Base-by-base conservation (phyloP, 768 basidiomycete genomes). In the Mrakia blollopis region DNA sequence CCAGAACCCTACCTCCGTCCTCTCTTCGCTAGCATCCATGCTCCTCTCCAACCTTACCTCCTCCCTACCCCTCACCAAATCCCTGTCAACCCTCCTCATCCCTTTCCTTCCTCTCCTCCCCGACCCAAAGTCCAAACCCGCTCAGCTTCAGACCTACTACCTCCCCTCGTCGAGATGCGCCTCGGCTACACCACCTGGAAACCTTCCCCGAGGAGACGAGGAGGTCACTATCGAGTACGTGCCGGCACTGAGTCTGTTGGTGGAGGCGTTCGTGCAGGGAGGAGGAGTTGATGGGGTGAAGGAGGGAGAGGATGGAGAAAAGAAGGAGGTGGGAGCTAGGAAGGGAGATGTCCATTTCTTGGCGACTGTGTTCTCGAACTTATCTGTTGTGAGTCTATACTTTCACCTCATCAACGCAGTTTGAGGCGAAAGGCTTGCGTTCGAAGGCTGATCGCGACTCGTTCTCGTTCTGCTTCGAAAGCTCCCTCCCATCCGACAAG, bases 11-110 rank as follows among this genome's bases (percentile, higher is more conserved):
- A 89, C 91, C 78, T 89, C 95, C 14, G 89, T 91, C 76, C 90
- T 98, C 37, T 93, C 94, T 47, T 95, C 98, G 85, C 89, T 98
- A 28, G 93, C 94, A 4, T 88, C 93, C n/a, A 98, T 98, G 96
- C 86, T 98, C 1, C 87, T 98, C 14, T 96, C 94, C n/a, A 98
- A 98, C 85, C 85, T 97, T 47, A 92, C 93, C 13, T 87, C 91
- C 7, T 89, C 92, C 62, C 86, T 91, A 2, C 84, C 87, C 0
- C 87, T 91, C 73, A 91, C 92, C 79, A 85, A 87, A 14, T 83
- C 86, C 11, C 83, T 98, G 13, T 84, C 93, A 8, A 85, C 86
- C 1, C 85, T 94, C 62, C 88, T 88, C 77, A 87, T 97, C 67
- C 84, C 89, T 3, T 85, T 94, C 63, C 86, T 84, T 18, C 79